Evolutionary conservation across 2,329 filamentous ascomycete species (phyloP).

Genomic region (Fusarium sp.): DNA sequence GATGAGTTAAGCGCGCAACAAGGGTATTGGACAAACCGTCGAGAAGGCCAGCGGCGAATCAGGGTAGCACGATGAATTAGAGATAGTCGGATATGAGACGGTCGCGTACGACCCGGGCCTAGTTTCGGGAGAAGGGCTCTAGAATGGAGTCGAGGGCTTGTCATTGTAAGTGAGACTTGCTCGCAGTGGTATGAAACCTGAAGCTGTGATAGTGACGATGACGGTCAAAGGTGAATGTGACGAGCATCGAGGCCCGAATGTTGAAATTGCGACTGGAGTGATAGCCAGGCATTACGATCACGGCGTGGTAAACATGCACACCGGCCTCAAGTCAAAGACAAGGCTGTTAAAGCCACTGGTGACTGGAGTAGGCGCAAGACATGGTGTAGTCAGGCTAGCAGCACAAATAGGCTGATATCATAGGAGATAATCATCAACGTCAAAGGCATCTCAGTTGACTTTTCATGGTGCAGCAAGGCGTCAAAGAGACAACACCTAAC

Average conservation of each 20-base stretch:
- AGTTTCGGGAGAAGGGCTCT: slow-evolving; percentile 32
- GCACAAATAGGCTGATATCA: slow-evolving; percentile 21
- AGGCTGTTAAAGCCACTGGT: slow-evolving; percentile 10
- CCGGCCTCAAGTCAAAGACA: slow-evolving; percentile 3
- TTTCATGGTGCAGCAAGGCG: background rate
- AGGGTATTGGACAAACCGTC: slow-evolving; percentile 23
- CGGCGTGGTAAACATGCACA: slow-evolving; percentile 7
- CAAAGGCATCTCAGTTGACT: background rate
- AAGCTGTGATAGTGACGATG: slow-evolving; percentile 19
- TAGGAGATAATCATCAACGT: background rate
- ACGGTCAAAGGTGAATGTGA: slow-evolving; percentile 7
- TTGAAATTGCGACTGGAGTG: slow-evolving; percentile 25
- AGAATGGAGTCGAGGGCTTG: slow-evolving; percentile 7
- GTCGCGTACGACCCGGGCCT: slow-evolving; percentile 29
- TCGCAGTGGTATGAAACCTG: slow-evolving; percentile 16
- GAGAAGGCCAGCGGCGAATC: slow-evolving; percentile 36
- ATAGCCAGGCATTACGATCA: slow-evolving; percentile 16
- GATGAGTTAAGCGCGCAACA: slow-evolving; percentile 40
- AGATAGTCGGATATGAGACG: slow-evolving; percentile 32
- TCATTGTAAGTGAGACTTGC: slow-evolving; percentile 15
- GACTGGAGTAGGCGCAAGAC: slow-evolving; percentile 3
- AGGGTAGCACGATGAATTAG: slow-evolving; percentile 11
- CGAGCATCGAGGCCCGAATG: slow-evolving; percentile 1
- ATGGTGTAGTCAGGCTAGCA: slow-evolving; percentile 18
- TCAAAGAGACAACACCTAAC: background rate